phyloP scores from a whole-genome alignment of 805 yeast genomes.

The Saturnispora mendoncae region DNA sequence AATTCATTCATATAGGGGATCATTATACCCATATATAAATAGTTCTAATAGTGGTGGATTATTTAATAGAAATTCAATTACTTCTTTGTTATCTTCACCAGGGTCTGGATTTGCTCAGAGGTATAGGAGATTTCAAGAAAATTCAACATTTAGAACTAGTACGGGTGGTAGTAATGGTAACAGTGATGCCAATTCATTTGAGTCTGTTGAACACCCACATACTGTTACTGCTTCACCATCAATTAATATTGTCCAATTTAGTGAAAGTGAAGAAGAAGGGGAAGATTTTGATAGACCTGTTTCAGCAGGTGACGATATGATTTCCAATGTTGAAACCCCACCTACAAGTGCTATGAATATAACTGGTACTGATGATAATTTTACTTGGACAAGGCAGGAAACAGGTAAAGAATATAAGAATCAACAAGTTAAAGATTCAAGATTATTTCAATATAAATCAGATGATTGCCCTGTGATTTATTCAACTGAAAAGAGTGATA shows the following conservation, averaged over 20 bases:
- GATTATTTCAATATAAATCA: slow-evolving; percentile 1
- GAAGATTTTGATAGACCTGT: neutral
- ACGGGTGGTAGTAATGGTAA: neutral
- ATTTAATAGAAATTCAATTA: slow-evolving; percentile 1
- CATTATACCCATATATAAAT: slow-evolving; percentile 1
- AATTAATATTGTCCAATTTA: neutral
- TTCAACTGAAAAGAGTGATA: neutral
- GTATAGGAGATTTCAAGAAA: neutral
- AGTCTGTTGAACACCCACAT: neutral
- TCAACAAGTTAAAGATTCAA: neutral
- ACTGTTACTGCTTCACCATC: neutral
- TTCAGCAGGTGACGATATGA: neutral
- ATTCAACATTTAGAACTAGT: neutral
- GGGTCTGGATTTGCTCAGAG: neutral
- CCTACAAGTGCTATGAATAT: neutral
- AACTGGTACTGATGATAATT: neutral
- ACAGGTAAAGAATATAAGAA: slow-evolving; percentile 3
- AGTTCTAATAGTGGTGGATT: neutral
- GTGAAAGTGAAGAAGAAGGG: slow-evolving; percentile 1
- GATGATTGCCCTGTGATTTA: slow-evolving; percentile 6
- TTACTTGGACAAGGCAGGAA: slow-evolving; percentile 6
- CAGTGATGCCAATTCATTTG: neutral
- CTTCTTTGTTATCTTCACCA: neutral
- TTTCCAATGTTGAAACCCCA: neutral
- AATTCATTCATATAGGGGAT: slow-evolving; percentile 2